phyloP scores from a whole-genome alignment of 2,329 filamentous ascomycete species.

The Claviceps citrina region DNA sequence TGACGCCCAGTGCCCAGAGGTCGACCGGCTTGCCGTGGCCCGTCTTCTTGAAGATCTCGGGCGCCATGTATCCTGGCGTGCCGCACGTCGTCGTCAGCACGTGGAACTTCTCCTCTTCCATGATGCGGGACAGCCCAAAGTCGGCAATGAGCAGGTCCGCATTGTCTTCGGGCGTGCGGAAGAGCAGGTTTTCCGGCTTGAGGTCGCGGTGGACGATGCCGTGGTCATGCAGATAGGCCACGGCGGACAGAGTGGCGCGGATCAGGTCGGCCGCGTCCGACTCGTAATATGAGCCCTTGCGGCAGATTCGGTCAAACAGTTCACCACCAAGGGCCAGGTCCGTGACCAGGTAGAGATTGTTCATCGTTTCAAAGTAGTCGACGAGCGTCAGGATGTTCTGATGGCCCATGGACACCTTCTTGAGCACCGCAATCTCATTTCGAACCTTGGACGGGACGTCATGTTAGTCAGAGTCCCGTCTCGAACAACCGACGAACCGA shows the following conservation, averaged over 20 bases:
- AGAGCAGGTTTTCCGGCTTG: conserved; percentile 93
- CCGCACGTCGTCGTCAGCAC: conserved; percentile 95
- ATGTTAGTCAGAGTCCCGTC: neutral
- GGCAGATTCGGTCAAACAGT: conserved; percentile 94
- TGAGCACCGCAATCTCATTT: conserved; percentile 95
- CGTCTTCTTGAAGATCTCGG: conserved; percentile 97
- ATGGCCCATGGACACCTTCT: conserved; percentile 97
- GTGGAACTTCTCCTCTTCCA: conserved; percentile 98
- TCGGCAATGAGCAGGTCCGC: conserved; percentile 93
- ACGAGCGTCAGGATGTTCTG: conserved; percentile 95
- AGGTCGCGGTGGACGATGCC: conserved; percentile 96
- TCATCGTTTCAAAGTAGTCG: conserved; percentile 99
- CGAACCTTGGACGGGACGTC: conserved; percentile 46
- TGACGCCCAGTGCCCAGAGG: conserved; percentile 95
- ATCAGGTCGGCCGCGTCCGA: conserved; percentile 92
- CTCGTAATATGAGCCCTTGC: conserved; percentile 97
- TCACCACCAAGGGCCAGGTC: conserved; percentile 93
- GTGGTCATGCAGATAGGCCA: conserved; percentile 95
- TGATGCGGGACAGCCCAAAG: conserved; percentile 88
- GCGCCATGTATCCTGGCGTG: conserved; percentile 97
- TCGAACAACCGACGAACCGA: no score
- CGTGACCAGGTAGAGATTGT: conserved; percentile 96
- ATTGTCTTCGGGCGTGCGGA: conserved; percentile 94
- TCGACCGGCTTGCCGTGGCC: conserved; percentile 97
- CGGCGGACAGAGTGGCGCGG: conserved; percentile 86